These are phyloP conservation scores for Fallopia convolvulus DNA, from an alignment of 148 eudicot genomes.

Conservation along the genomic window DNA sequence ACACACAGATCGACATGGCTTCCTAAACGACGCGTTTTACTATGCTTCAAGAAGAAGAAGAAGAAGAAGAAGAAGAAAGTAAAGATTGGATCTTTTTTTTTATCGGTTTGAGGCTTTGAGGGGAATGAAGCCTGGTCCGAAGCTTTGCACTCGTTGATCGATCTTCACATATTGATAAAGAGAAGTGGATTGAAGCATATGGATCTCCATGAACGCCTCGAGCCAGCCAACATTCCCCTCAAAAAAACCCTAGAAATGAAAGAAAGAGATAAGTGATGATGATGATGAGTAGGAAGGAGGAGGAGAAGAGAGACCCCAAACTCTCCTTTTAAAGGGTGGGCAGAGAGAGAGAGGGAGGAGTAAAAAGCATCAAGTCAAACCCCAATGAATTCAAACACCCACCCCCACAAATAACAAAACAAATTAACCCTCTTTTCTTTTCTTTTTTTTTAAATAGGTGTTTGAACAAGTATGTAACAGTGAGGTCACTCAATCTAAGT, in stretches of 20 bases:
- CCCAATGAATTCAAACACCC: neutral
- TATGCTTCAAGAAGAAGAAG: neutral
- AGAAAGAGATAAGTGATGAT: neutral
- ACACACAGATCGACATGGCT: neutral
- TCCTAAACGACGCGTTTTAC: too few species aligned
- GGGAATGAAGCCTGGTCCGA: constrained; percentile 60
- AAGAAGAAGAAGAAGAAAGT: neutral
- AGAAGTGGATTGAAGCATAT: neutral
- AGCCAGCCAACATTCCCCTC: constrained; percentile 22
- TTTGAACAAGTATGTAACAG: neutral
- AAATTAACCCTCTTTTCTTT: too few species aligned
- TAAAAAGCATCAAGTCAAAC: constrained; percentile 12
- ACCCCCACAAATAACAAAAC: too few species aligned
- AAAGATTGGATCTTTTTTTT: neutral
- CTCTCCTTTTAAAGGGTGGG: neutral
- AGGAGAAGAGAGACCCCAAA: neutral
- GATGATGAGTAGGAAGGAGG: neutral
- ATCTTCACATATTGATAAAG: neutral
- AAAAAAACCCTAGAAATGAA: constrained; percentile 10
- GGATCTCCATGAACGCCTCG: constrained; percentile 9
- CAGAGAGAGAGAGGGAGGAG: neutral
- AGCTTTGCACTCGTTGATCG: constrained; percentile 9
- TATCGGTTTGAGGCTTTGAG: constrained; percentile 35
- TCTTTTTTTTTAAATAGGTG: neutral
- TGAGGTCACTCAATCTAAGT: constrained; percentile 11